Conservation (phyloP, 352 stramenopile genomes). For the Phytophthora multivora region DNA sequence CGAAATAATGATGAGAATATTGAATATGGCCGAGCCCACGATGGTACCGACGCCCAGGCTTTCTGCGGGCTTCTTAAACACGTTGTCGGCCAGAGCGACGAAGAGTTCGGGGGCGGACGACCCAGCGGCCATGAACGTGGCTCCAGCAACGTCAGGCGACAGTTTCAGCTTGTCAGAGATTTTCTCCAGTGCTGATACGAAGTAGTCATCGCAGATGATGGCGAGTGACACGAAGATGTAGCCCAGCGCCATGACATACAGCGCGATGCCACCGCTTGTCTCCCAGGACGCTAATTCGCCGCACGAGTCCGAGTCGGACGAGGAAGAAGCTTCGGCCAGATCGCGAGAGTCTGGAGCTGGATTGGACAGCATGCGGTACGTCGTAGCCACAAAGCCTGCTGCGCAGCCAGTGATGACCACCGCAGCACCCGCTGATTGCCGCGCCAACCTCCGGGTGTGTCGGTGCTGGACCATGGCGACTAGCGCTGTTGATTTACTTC, state of each 20-base stretch:
- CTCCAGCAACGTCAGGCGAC: conserved; percentile 78
- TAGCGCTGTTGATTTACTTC: too few relatives aligned
- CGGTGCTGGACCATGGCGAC: background rate
- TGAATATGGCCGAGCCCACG: conserved; percentile 89
- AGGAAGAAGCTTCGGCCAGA: conserved; percentile 26
- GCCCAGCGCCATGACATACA: conserved; percentile 67
- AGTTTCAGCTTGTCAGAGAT: conserved; percentile 68
- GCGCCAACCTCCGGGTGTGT: conserved; percentile 11
- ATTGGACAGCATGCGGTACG: conserved; percentile 8
- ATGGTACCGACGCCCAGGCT: conserved; percentile 82
- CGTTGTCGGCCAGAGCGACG: conserved; percentile 78
- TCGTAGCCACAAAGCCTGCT: conserved; percentile 22
- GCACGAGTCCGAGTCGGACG: conserved; percentile 38
- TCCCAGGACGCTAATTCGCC: conserved; percentile 50
- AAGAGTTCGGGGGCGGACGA: conserved; percentile 86
- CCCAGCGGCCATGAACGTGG: conserved; percentile 85
- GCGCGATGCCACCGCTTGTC: conserved; percentile 54
- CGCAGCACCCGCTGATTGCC: conserved; percentile 27
- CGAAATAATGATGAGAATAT: conserved; percentile 87
- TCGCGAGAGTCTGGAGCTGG: background rate
- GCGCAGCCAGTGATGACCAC: conserved; percentile 30
- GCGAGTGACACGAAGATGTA: conserved; percentile 88
- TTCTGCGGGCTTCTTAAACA: conserved; percentile 67
- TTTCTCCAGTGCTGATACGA: conserved; percentile 79
- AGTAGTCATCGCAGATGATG: conserved; percentile 91